Percentiles rank a stretch among this genome's conserved stretches.
Evolutionary conservation across 768 basidiomycete genomes (phyloP).

Genomic region (Termitomyces sp.): DNA sequence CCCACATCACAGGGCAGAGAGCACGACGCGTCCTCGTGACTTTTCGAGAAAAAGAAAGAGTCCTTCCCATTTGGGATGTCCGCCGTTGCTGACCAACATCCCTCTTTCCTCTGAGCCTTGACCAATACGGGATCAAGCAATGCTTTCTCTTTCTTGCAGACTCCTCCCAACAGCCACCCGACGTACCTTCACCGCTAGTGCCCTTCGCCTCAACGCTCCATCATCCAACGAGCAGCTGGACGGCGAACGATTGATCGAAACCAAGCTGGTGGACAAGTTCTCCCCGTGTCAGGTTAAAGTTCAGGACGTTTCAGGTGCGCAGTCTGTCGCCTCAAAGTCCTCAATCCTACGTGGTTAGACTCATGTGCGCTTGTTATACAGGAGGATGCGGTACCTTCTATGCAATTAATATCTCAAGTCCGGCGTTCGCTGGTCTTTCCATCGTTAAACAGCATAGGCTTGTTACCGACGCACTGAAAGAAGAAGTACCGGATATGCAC

Average conservation of each 20-base stretch:
- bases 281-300: constrained; percentile 78
- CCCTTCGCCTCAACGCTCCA: constrained; percentile 14
- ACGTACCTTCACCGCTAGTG: constrained; percentile 25
- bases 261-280: constrained; percentile 72
- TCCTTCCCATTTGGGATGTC: not conserved
- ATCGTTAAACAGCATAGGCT: constrained; percentile 92
- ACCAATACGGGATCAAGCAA: constrained; percentile 3
- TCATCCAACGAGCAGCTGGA: constrained; percentile 22
- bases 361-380: constrained; percentile 22
- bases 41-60: not conserved
- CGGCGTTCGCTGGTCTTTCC: constrained; percentile 79
- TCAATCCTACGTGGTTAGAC: not conserved
- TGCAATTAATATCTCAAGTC: constrained; percentile 81
- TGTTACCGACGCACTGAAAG: constrained; percentile 80
- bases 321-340: not conserved
- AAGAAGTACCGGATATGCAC: constrained; percentile 89
- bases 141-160: constrained; percentile 27
- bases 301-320: constrained; percentile 88
- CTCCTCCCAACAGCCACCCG: constrained; percentile 20
- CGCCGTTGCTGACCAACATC: constrained; percentile 5
- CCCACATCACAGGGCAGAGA: constrained; percentile 10
- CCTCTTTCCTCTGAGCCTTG: constrained; percentile 3
- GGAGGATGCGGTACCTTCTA: constrained; percentile 99
- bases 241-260: constrained; percentile 67
- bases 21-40: constrained; percentile 13